Conservation (phyloP, 2,329 filamentous ascomycete species). For the Paradendryphiella salina region DNA sequence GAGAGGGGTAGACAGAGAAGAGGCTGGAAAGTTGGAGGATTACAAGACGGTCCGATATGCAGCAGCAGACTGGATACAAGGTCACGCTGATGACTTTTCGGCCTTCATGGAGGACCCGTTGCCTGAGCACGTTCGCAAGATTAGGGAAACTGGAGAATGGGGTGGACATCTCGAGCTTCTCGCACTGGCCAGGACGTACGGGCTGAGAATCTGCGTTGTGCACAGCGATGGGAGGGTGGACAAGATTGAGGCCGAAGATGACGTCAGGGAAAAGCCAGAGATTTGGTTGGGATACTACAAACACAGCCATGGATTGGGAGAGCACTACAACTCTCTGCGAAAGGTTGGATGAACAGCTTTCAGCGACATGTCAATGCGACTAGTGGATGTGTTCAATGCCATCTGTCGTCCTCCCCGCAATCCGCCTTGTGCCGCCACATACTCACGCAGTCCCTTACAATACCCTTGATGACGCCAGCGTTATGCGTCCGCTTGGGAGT, state of each 20-base stretch:
- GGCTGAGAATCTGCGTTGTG: conserved; percentile 78
- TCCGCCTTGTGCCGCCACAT: conserved; percentile 51
- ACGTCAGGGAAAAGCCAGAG: conserved; percentile 54
- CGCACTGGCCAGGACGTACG: conserved; percentile 80
- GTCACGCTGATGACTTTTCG: conserved; percentile 77
- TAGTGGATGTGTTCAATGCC: neutral
- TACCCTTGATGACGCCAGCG: conserved; percentile 51
- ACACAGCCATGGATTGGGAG: conserved; percentile 89
- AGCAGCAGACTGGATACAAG: conserved; percentile 76
- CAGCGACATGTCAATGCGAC: neutral
- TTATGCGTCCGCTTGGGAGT: conserved; percentile 60
- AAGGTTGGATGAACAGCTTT: conserved; percentile 36
- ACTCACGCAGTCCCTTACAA: conserved; percentile 55
- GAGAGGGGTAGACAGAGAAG: conserved; percentile 9
- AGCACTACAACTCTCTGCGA: conserved; percentile 91
- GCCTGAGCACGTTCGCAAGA: conserved; percentile 71
- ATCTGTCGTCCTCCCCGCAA: conserved; percentile 4
- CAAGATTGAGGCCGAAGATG: conserved; percentile 63
- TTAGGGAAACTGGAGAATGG: conserved; percentile 90
- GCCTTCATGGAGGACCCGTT: conserved; percentile 85
- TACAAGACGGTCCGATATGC: conserved; percentile 71
- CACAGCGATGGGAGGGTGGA: conserved; percentile 80
- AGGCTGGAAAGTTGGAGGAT: conserved; percentile 15
- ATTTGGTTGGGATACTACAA: conserved; percentile 95
- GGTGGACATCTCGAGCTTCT: conserved; percentile 88